Conservation (phyloP, 345 rosid species). For the Trapa incisa region DNA sequence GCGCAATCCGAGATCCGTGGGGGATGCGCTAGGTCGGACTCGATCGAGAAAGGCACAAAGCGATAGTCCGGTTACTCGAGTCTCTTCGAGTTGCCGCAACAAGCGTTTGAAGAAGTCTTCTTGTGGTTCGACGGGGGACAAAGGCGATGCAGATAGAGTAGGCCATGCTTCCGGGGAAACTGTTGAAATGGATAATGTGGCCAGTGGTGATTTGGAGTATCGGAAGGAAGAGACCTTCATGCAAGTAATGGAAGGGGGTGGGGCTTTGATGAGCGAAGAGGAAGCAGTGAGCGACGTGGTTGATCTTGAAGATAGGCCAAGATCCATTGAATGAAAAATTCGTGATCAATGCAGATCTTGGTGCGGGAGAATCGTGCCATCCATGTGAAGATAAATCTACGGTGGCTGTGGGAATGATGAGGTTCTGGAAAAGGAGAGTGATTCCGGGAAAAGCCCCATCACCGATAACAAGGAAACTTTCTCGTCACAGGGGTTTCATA, state of each 20-base stretch:
- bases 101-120: slow-evolving; percentile 24
- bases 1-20: slow-evolving; percentile 61
- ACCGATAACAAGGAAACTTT: not conserved
- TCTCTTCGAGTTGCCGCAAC: slow-evolving; percentile 1
- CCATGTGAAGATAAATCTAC: not conserved
- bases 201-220: not conserved
- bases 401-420: not conserved
- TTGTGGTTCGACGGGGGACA: slow-evolving; percentile 5
- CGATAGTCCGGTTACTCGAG: slow-evolving; percentile 1
- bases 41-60: slow-evolving; percentile 29
- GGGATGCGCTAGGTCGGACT: slow-evolving; percentile 65
- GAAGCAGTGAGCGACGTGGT: slow-evolving; percentile 66
- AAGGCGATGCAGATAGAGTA: slow-evolving; percentile 9
- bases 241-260: slow-evolving; percentile 12
- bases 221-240: slow-evolving; percentile 6
- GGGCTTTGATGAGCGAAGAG: slow-evolving; percentile 31
- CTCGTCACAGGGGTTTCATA: slow-evolving; percentile 16
- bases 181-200: not conserved
- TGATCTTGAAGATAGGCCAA: slow-evolving; percentile 37
- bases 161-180: slow-evolving; percentile 4
- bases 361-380: not conserved
- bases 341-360: slow-evolving; percentile 1
- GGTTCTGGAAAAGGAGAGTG: not conserved
- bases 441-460: not conserved
- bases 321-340: slow-evolving; percentile 14